These are phyloP conservation scores for Aspergillus sp. DNA, from an alignment of 2,329 filamentous ascomycete species.

Conservation along the genomic window DNA sequence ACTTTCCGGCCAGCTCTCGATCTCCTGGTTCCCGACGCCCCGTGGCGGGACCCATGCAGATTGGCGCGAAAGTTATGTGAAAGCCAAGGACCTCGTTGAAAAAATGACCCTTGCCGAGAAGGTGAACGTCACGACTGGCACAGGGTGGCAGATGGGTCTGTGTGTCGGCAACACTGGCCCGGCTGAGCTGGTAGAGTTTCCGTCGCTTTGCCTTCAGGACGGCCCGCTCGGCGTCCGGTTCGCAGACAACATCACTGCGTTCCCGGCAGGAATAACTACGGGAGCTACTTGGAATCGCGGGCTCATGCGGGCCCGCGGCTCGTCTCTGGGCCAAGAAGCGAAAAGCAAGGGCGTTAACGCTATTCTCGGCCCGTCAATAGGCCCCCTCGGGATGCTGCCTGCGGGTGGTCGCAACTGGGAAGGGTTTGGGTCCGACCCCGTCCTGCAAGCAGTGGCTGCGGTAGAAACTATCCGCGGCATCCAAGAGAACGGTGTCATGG, in stretches of 20 bases:
- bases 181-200: constrained; percentile 20
- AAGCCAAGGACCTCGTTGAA: constrained; percentile 9
- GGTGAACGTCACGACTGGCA: constrained; percentile 17
- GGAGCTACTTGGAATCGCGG: constrained; percentile 53
- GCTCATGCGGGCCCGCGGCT: constrained; percentile 44
- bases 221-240: constrained; percentile 49
- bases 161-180: constrained; percentile 25
- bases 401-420: constrained; percentile 26
- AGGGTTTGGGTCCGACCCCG: constrained; percentile 37
- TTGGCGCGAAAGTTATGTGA: constrained; percentile 12
- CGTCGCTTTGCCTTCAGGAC: constrained; percentile 22
- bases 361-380: constrained; percentile 33
- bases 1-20: too few species aligned
- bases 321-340: constrained; percentile 46
- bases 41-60: too few species aligned
- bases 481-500: constrained; percentile 43
- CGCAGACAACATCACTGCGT: constrained; percentile 61
- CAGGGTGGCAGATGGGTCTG: constrained; percentile 10
- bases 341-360: constrained; percentile 30
- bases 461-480: constrained; percentile 44
- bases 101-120: constrained; percentile 18
- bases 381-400: constrained; percentile 32
- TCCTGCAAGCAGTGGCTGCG: constrained; percentile 35
- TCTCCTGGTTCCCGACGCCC: too few species aligned
- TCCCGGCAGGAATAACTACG: constrained; percentile 62